A percentile compares a stretch with the other conserved stretches of the same genome.
Evolutionary conservation across 1,139 yeast species (phyloP).

Genomic region (Yamadazyma trypodendri): DNA sequence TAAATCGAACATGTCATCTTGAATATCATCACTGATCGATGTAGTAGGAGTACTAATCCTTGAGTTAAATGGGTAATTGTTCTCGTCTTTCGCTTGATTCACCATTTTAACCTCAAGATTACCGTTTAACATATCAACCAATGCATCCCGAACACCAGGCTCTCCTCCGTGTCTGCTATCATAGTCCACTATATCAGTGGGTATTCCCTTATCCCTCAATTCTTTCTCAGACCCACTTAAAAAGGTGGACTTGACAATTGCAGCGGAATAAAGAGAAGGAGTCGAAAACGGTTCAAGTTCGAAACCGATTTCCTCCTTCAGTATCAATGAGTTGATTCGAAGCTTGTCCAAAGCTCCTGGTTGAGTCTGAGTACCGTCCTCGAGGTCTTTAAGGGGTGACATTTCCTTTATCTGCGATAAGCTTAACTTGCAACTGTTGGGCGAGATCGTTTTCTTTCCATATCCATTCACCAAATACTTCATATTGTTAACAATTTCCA

Average conservation of each 20-base stretch:
- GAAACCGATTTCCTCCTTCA: constrained; percentile 5
- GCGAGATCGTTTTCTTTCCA: background rate
- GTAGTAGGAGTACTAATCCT: constrained; percentile 3
- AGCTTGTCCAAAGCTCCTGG: constrained; percentile 1
- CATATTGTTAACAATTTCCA: constrained; percentile 15
- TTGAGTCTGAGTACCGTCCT: background rate
- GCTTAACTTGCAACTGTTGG: background rate
- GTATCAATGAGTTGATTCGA: constrained; percentile 1
- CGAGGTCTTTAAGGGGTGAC: background rate
- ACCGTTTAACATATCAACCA: background rate
- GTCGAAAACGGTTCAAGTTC: constrained; percentile 12
- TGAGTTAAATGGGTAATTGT: background rate
- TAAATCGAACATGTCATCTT: constrained; percentile 6
- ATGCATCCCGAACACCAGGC: background rate
- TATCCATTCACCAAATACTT: constrained; percentile 5
- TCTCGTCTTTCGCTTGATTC: background rate
- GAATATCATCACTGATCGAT: background rate
- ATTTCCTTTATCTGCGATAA: background rate
- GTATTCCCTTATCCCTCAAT: background rate
- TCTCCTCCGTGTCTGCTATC: background rate
- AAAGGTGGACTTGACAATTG: background rate
- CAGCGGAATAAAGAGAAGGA: constrained; percentile 9
- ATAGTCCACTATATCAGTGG: background rate
- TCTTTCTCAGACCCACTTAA: constrained; percentile 1
- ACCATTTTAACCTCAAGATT: background rate